Evolutionary conservation across 805 yeast genomes (phyloP).

Genomic region (Zygotorulaspora danielsina): DNA sequence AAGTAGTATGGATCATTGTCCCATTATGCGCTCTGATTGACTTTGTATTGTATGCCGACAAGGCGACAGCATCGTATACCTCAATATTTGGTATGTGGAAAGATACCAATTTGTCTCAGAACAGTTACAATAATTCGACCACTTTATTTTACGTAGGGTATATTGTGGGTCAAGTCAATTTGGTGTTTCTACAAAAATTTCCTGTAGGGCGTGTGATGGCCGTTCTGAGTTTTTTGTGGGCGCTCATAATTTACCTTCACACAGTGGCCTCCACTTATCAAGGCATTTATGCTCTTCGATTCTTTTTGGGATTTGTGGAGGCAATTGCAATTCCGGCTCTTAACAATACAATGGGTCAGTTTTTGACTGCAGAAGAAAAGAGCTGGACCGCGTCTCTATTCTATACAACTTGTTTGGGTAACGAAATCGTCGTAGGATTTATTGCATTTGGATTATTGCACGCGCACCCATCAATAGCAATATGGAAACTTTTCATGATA

Average conservation of each 20-base stretch:
- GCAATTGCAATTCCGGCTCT: slow-evolving; percentile 43
- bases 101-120: slow-evolving; percentile 42
- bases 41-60: slow-evolving; percentile 46
- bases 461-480: slow-evolving; percentile 24
- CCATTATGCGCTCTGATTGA: slow-evolving; percentile 40
- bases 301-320: slow-evolving; percentile 50
- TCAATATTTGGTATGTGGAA: slow-evolving; percentile 46
- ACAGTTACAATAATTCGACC: slow-evolving; percentile 45
- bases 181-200: slow-evolving; percentile 41
- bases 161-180: slow-evolving; percentile 45
- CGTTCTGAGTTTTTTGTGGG: slow-evolving; percentile 41
- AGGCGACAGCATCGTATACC: slow-evolving; percentile 47
- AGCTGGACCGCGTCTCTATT: slow-evolving; percentile 53
- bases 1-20: slow-evolving; percentile 38
- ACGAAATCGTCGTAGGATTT: slow-evolving; percentile 50
- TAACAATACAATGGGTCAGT: slow-evolving; percentile 47
- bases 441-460: slow-evolving; percentile 41
- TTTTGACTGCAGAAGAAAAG: slow-evolving; percentile 45
- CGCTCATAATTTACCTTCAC: slow-evolving; percentile 42
- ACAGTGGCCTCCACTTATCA: slow-evolving; percentile 43
- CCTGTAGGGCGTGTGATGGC: slow-evolving; percentile 41
- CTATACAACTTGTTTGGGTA: slow-evolving; percentile 48
- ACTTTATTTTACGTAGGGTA: slow-evolving; percentile 51
- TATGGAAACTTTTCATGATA: slow-evolving; percentile 55
- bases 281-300: slow-evolving; percentile 46